Evolutionary conservation across 768 basidiomycete species (phyloP).

Genomic region (Suillus fuscotomentosus): DNA sequence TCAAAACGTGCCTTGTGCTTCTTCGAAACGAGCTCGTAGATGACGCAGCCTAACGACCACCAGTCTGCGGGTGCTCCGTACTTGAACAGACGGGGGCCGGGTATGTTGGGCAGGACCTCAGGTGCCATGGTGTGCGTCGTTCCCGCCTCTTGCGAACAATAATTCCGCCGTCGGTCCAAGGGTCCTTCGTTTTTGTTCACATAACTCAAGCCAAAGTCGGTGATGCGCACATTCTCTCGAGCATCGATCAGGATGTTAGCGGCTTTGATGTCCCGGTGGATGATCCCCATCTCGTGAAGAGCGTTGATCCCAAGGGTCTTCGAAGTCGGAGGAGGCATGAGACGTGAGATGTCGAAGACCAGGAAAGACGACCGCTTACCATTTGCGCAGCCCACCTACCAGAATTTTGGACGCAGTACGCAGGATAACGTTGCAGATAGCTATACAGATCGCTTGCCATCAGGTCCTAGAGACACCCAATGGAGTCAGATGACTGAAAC

Average conservation of each 20-base stretch:
- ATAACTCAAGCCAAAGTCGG: neutral
- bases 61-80: neutral
- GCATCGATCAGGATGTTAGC: neutral
- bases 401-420: neutral
- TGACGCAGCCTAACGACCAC: neutral
- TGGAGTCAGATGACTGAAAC: neutral
- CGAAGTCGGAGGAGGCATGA: neutral
- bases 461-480: conserved; percentile 31
- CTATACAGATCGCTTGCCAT: conserved; percentile 37
- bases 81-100: neutral
- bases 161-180: neutral
- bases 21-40: neutral
- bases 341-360: neutral
- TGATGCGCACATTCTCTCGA: neutral
- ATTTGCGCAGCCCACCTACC: conserved; percentile 38
- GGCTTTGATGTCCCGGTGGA: conserved; percentile 64
- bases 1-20: neutral
- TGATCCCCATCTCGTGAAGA: conserved; percentile 58
- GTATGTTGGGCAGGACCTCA: neutral
- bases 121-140: neutral
- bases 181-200: neutral
- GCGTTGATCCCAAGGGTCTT: conserved; percentile 38
- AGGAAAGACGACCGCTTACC: conserved; percentile 20
- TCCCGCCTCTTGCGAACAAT: neutral
- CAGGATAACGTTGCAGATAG: conserved; percentile 23